A percentile compares a stretch with the other conserved stretches of the same genome.
Evolutionary conservation across 1,284 basidiomycete species (phyloP).

Genomic region (Apiotrichum mycotoxinovorans): DNA sequence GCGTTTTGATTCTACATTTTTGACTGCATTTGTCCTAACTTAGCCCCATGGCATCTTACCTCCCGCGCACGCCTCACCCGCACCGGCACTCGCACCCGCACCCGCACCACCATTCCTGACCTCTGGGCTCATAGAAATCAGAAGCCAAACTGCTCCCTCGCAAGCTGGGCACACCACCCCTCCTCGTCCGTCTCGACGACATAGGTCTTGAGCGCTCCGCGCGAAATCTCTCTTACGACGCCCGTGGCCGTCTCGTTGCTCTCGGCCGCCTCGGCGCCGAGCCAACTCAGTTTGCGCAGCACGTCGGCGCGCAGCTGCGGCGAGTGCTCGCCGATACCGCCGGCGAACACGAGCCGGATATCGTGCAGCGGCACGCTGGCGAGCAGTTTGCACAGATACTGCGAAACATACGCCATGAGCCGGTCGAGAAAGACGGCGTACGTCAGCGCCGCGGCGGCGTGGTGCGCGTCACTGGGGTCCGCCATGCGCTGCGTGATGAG

Average conservation of each 20-base stretch:
- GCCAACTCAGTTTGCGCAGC: slow-evolving; percentile 55
- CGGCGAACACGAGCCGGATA: slow-evolving; percentile 77
- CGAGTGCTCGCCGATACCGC: slow-evolving; percentile 77
- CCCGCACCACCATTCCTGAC: not conserved
- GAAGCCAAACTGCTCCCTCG: slow-evolving; percentile 37
- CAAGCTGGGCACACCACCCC: slow-evolving; percentile 41
- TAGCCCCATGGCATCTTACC: too few species aligned
- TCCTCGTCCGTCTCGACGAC: slow-evolving; percentile 57
- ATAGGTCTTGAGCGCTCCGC: slow-evolving; percentile 42
- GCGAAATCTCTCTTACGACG: slow-evolving; percentile 47
- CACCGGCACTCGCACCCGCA: too few species aligned
- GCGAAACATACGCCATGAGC: slow-evolving; percentile 65
- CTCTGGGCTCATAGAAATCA: slow-evolving; percentile 5
- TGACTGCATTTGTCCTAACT: too few species aligned
- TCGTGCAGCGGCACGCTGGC: slow-evolving; percentile 41
- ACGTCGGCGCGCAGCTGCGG: slow-evolving; percentile 61
- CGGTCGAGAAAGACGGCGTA: slow-evolving; percentile 73
- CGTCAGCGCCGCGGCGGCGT: slow-evolving; percentile 55
- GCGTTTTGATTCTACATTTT: too few species aligned
- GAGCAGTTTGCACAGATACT: slow-evolving; percentile 68
- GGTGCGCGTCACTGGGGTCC: slow-evolving; percentile 26
- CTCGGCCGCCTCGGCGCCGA: slow-evolving; percentile 57
- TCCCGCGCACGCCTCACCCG: too few species aligned
- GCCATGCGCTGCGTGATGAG: slow-evolving; percentile 52
- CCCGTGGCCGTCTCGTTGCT: slow-evolving; percentile 29